Evolutionary conservation across 163 green algal genomes (phyloP), one percentile per base, ranked within the genome.

Genomic region (Scenedesmus sp.): DNA sequence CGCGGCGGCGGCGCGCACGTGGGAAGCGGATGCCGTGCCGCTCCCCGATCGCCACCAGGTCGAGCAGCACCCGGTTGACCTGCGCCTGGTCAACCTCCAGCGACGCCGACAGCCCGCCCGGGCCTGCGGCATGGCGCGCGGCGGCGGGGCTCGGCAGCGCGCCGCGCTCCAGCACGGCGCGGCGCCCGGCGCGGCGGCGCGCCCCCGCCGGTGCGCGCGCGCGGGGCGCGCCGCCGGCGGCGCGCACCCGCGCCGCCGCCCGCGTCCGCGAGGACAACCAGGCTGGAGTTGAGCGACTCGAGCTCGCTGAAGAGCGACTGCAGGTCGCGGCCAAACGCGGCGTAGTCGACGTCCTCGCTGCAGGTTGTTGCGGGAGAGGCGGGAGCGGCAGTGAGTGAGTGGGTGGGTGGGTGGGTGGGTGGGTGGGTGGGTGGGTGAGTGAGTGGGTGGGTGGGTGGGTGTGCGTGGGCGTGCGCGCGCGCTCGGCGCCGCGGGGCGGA

Each of bases 31-130:
- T 89, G 45, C 95, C 95, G 78, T 98, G 91, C 14, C 78, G 82
- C 77, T 99, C 96, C 1, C 90, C 93, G 29, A 97, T 91, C 18
- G 88, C 78, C 58, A 98, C 93, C 3, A 99, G 79, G 51, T 97
- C 87, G 28, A 98, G 81, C 60, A 98, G 82, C 48, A 99, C 78
- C 2, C 88, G 78, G 85, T 99, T 99, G 28, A 99, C 79, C 44
- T 96, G 84, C 22, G 88, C 86, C 74, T 98, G 92, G 75, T 98
- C 94, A 4, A 97, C 87, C 24, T 92, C 87, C 48, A 98, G 71
- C 4, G 80, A 82, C 11, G 94, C 95, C 2, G 86, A 70, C 26
- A 93, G 51, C 34, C 62, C 42, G 18, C 7, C 31, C 11, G 72
- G 28, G 18, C 50, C 48, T 63, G 64, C 22, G 31, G 54, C 53